phyloP scores from a whole-genome alignment of 768 basidiomycete species.

The Tremella fuciformis region DNA sequence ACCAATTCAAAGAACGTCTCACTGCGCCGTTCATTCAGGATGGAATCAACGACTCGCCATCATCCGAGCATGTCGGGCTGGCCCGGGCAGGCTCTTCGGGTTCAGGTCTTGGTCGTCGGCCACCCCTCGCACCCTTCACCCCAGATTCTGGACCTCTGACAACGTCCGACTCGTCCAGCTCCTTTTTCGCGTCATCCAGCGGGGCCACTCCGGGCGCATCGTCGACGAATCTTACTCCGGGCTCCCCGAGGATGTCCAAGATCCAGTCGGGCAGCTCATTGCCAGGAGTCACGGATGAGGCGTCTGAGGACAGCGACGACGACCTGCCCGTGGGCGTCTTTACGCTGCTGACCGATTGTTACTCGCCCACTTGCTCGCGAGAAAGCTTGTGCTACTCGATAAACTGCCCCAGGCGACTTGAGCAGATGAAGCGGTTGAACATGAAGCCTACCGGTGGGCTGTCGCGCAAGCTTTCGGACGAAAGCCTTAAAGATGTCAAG shows the following conservation, averaged over 20 bases:
- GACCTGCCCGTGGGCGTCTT: constrained; percentile 86
- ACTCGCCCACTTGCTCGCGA: constrained; percentile 92
- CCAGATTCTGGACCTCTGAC: constrained; percentile 28
- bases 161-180: constrained; percentile 29
- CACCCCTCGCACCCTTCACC: constrained; percentile 7
- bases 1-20: constrained; percentile 83
- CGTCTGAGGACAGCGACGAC: constrained; percentile 41
- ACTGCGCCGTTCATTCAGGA: constrained; percentile 72
- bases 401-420: constrained; percentile 86
- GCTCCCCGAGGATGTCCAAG: constrained; percentile 27
- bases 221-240: constrained; percentile 23
- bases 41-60: constrained; percentile 41
- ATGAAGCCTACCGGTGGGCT: constrained; percentile 83
- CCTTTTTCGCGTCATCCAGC: constrained; percentile 27
- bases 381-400: constrained; percentile 97
- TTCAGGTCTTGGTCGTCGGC: neutral
- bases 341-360: constrained; percentile 93
- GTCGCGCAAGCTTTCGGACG: constrained; percentile 74
- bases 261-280: constrained; percentile 13
- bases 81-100: no score
- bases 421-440: constrained; percentile 90
- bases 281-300: constrained; percentile 28
- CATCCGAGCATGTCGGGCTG: constrained; percentile 31
- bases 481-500: constrained; percentile 75
- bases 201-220: constrained; percentile 43